Conservation (phyloP, 2,329 filamentous ascomycete species). For the Byssochlamys sp. region DNA sequence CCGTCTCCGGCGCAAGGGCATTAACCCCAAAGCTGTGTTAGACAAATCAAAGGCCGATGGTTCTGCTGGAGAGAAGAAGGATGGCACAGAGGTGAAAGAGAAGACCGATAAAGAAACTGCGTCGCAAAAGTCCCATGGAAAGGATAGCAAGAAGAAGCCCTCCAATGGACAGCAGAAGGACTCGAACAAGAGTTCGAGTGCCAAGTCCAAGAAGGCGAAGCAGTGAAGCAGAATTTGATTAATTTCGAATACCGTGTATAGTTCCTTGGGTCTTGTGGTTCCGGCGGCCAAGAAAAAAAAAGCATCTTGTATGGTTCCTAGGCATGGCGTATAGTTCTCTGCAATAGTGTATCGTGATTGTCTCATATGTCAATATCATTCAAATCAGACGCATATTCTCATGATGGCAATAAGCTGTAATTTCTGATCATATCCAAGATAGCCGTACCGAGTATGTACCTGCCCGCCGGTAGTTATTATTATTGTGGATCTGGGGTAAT, state of each 20-base stretch:
- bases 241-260: not conserved
- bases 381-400: not conserved
- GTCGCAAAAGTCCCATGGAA: not conserved
- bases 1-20: constrained; percentile 61
- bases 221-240: not conserved
- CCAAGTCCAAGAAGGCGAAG: not conserved
- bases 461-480: too few relatives aligned
- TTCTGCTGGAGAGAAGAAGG: constrained; percentile 12
- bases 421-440: too few relatives aligned
- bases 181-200: not conserved
- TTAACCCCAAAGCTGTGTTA: constrained; percentile 57
- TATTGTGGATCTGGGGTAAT: not conserved
- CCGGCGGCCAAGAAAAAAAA: not conserved
- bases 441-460: too few relatives aligned
- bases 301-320: not conserved
- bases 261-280: not conserved
- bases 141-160: not conserved
- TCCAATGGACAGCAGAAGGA: not conserved
- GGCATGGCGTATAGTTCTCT: not conserved
- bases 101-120: not conserved
- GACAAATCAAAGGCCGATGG: constrained; percentile 20
- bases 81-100: constrained; percentile 8
- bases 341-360: not conserved
- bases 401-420: too few relatives aligned
- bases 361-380: not conserved